Evolutionary conservation across 73 alveolate species (phyloP), one percentile per base, ranked within the genome.

Genomic region (Paramecium tetraurelia): DNA sequence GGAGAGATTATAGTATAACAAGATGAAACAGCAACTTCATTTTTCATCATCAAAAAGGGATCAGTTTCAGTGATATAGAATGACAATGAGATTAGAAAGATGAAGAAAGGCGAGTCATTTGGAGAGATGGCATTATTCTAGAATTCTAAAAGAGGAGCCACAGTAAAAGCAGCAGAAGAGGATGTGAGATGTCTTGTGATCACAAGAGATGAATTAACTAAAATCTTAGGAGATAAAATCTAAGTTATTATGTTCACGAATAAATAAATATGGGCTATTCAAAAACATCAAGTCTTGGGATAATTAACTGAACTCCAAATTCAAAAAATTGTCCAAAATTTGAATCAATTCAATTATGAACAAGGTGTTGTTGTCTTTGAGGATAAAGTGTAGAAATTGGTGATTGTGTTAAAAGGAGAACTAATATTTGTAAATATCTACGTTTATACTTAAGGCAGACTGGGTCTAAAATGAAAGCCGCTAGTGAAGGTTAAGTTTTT

Each of bases 61-160:
- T n/a, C 93, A 11, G 95, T 90, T 43, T 21, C 70, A 14, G 86
- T 70, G 16, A 44, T 50, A 1, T n/a, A 90, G 7, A 94, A 57
- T 46, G 95, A 92, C 11, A 90, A 72, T 29, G 93, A 90, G 24
- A 84, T 90, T 3, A 43, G 95, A 21, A 53, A 90, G 14, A 80
- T 90, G 93, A 58, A 36, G n/a, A 43, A 77, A 83, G 95, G 98
- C 7, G 98, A 96, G 58, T 93, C 97, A n/a, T 89, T 96, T 87
- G 98, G 97, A 70, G 98, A 95, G 69, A 41, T 93, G 21, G 95
- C 98, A 24, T 59, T 96, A 80, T 50, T 96, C 40, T 87, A 96
- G 58, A 95, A 95, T 95, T 71, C 93, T 35, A 90, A 95, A 69
- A 83, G 98, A 93, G 71, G 94, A 7, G 96, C 96, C 57, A 86